phyloP scores from a whole-genome alignment of 2,329 filamentous ascomycete genomes.

The Neopestalotiopsis rosae region DNA sequence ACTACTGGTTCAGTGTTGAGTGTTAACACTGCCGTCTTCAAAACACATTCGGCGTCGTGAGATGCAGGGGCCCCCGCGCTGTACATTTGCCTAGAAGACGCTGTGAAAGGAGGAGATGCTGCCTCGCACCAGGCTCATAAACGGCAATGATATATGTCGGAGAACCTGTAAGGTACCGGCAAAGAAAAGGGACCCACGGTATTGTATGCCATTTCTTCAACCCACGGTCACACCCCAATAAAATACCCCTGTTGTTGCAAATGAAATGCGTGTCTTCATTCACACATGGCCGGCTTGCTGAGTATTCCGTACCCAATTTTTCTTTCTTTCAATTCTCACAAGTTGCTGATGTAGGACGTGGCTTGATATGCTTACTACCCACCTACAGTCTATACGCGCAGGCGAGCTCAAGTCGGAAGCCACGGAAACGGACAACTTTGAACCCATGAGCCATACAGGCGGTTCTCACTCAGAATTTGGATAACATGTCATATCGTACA shows the following conservation, averaged over 20 bases:
- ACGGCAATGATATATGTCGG: background rate
- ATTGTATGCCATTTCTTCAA: background rate
- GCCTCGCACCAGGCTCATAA: background rate
- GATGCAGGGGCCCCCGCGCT: background rate
- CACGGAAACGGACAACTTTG: background rate
- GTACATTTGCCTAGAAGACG: background rate
- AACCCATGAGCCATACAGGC: background rate
- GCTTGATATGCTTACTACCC: background rate
- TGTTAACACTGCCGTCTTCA: background rate
- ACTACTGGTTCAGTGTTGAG: background rate
- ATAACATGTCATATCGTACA: slow-evolving; percentile 56
- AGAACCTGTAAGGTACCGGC: background rate
- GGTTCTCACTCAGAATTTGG: slow-evolving; percentile 20
- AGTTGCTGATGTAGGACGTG: slow-evolving; percentile 1
- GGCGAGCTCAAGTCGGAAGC: background rate
- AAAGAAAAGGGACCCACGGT: background rate
- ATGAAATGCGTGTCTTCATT: slow-evolving; percentile 28
- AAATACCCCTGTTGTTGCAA: slow-evolving; percentile 33
- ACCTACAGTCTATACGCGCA: background rate
- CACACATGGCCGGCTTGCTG: slow-evolving; percentile 5
- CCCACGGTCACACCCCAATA: slow-evolving; percentile 3
- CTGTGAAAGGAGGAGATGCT: background rate
- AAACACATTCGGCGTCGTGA: background rate
- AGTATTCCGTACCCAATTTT: background rate
- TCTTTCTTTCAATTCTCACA: background rate